Conservation (phyloP, 1,139 yeast genomes). For the Saccharomyces hybrid region DNA sequence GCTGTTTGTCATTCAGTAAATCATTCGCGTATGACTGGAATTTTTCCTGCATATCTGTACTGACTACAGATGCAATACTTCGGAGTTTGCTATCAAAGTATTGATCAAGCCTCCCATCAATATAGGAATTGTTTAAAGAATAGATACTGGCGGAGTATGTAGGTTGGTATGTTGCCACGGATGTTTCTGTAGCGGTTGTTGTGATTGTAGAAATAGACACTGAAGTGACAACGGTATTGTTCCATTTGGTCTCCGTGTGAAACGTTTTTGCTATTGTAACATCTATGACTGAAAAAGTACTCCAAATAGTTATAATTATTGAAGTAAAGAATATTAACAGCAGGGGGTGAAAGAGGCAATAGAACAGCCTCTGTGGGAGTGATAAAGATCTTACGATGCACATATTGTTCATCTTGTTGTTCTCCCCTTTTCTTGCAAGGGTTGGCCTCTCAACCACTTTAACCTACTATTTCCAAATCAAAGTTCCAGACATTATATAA, state of each 20-base stretch:
- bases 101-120: conserved; percentile 3
- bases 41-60: neutral
- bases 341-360: conserved; percentile 11
- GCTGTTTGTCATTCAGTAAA: neutral
- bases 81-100: neutral
- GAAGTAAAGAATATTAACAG: conserved; percentile 9
- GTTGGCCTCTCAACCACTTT: neutral
- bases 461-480: neutral
- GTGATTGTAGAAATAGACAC: conserved; percentile 3
- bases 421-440: neutral
- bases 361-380: conserved; percentile 11
- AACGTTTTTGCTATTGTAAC: neutral
- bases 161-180: conserved; percentile 3
- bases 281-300: conserved; percentile 6
- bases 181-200: neutral
- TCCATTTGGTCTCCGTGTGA: neutral
- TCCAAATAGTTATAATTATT: conserved; percentile 12
- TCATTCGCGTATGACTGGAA: neutral
- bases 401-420: neutral
- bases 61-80: neutral
- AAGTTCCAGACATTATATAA: neutral
- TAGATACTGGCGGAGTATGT: conserved; percentile 1
- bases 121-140: conserved; percentile 1
- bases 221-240: neutral
- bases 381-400: conserved; percentile 3